Conservation (phyloP, 2,329 filamentous ascomycete species). For the Aspergillus ochraceus region DNA sequence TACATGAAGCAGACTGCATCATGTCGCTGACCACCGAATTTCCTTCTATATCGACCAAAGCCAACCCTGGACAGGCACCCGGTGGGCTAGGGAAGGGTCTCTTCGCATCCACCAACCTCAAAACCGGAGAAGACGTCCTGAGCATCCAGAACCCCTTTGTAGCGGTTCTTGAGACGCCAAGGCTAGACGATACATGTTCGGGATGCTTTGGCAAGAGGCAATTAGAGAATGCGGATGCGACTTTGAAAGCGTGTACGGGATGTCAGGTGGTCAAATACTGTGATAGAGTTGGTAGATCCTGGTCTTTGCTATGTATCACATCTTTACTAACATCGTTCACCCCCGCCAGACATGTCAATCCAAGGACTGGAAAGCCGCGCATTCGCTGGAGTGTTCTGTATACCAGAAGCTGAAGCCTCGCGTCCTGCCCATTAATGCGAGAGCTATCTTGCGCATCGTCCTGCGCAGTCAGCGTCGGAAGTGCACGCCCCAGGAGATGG, state of each 20-base stretch:
- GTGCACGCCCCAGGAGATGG: conserved; percentile 39
- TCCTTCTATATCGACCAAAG: conserved; percentile 18
- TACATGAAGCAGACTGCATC: background rate
- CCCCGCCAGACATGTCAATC: conserved; percentile 56
- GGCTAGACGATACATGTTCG: conserved; percentile 57
- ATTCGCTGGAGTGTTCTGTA: conserved; percentile 61
- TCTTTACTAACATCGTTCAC: background rate
- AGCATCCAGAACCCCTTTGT: conserved; percentile 53
- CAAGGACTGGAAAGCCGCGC: conserved; percentile 58
- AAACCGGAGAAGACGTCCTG: conserved; percentile 51
- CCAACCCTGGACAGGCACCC: conserved; percentile 23
- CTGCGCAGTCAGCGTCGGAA: conserved; percentile 41
- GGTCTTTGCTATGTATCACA: background rate
- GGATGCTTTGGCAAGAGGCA: conserved; percentile 53
- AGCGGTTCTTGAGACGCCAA: conserved; percentile 53
- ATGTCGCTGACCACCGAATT: background rate
- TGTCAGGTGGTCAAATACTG: conserved; percentile 62
- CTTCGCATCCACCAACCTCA: conserved; percentile 53
- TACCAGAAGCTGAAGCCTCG: conserved; percentile 47
- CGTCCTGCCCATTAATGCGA: conserved; percentile 55
- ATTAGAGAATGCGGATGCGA: conserved; percentile 16
- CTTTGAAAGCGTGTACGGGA: conserved; percentile 56
- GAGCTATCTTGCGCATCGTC: conserved; percentile 57
- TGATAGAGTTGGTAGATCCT: conserved; percentile 49
- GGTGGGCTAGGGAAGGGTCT: conserved; percentile 52